Evolutionary conservation across 805 yeast genomes (phyloP), one percentile per base, ranked within the genome.

Genomic region (Myxozyma mucilagina): DNA sequence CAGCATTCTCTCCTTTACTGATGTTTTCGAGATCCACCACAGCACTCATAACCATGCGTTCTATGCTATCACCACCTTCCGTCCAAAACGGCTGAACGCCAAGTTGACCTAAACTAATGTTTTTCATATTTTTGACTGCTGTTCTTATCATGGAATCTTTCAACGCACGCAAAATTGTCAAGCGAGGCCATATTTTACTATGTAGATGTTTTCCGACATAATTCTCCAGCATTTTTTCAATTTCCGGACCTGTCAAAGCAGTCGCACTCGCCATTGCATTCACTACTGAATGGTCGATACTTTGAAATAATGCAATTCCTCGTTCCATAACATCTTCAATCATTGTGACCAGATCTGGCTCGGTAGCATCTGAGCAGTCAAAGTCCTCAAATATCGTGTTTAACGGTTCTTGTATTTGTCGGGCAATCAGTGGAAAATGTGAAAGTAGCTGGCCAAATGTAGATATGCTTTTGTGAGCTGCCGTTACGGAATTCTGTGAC

Each of bases 201-300:
- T 84, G 87, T 36, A 90, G 72, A 59, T 85, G 84, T 61, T 79
- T 68, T 68, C 92, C 97, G 14, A 89, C 85, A 67, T 89, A 89
- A 57, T 84, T 84, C 67, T 85, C 87, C 1, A 90, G 48, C 84
- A 76, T 59, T 77, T 78, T 65, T 78, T 82, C 64, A 84, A 73
- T 55, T 29, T 74, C 76, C 1, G 70, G 73, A 7, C 72, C 73
- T 2, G 64, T 61, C n/a, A 72, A 57, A 18, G 63, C 67, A 18
- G 68, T 54, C 16, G 71, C 71, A 8, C 54, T 49, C 2, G 71
- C 70, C 59, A 74, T 60, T 3, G 66, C 43, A n/a, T 63, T 60
- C 32, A 72, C 64, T n/a, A 61, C 50, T 3, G 64, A 44, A 24
- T 59, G 63, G 32, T 72, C 75, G 7, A 74, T 68, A n/a, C 69